phyloP scores from a whole-genome alignment of 1,284 basidiomycete genomes.

The Acaromyces ingoldii region DNA sequence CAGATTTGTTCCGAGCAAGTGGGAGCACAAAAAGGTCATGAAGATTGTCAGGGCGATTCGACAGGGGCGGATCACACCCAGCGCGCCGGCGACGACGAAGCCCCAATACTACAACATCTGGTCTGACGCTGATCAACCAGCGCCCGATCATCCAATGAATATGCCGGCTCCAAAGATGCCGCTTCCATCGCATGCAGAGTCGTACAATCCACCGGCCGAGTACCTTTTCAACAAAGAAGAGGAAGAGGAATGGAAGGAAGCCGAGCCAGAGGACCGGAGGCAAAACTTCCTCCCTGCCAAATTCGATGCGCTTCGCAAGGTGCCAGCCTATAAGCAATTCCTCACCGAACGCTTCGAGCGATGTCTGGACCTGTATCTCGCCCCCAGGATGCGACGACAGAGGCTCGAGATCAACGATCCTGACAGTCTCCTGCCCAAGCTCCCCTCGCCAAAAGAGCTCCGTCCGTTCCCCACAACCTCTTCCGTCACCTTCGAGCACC shows the following conservation, averaged over 20 bases:
- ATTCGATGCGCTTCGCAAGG: slow-evolving; percentile 75
- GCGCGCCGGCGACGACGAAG: slow-evolving; percentile 65
- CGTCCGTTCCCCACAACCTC: slow-evolving; percentile 89
- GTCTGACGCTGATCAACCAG: slow-evolving; percentile 59
- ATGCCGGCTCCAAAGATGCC: slow-evolving; percentile 87
- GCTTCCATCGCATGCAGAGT: slow-evolving; percentile 86
- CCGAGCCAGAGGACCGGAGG: slow-evolving; percentile 86
- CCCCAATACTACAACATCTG: slow-evolving; percentile 84
- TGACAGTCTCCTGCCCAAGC: slow-evolving; percentile 82
- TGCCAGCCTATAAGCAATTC: slow-evolving; percentile 85
- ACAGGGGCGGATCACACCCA: slow-evolving; percentile 84
- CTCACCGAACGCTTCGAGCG: slow-evolving; percentile 91
- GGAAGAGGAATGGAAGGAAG: slow-evolving; percentile 73
- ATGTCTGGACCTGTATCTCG: slow-evolving; percentile 93
- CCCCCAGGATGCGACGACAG: slow-evolving; percentile 67
- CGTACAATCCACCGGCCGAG: slow-evolving; percentile 97
- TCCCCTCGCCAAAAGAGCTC: slow-evolving; percentile 87
- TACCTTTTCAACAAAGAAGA: slow-evolving; percentile 89
- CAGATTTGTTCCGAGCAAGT: slow-evolving; percentile 94
- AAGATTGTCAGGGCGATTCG: slow-evolving; percentile 99
- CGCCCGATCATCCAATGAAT: slow-evolving; percentile 60
- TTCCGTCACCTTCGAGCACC: slow-evolving; percentile 69
- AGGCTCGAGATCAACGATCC: slow-evolving; percentile 57
- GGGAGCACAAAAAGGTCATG: slow-evolving; percentile 99
- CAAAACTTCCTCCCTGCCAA: slow-evolving; percentile 85